Evolutionary conservation across 345 rosid species (phyloP), one percentile per base, ranked within the genome.

Genomic region (Draba incana): DNA sequence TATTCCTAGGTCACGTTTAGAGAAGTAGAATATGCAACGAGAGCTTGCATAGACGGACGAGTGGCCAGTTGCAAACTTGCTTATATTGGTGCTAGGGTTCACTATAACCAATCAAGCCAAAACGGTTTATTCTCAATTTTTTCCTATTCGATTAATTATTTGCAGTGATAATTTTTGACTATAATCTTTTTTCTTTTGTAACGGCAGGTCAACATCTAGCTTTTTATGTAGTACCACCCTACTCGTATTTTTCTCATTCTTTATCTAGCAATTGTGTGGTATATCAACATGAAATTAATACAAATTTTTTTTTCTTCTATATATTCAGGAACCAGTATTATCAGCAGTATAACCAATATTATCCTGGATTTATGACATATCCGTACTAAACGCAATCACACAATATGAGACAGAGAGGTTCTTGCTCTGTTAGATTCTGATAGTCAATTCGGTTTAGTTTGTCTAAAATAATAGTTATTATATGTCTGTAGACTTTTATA

Each of bases 11-110:
- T 88, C 15, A 86, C 85, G 4, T 84, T 88, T 16, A 82, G 72
- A 72, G 91, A 84, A 70, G 80, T 81, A 47, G 86, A 80, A 11
- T 79, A 86, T 13, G 89, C 91, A 7, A 65, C 50, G 15, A 81
- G 83, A 59, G 88, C 89, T 43, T 88, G 91, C 52, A 81, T 86
- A 11, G 86, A 88, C 24, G 84, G 89, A 55, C 77, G 88, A 68
- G 74, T 74, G 58, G 82, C 84, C 10, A 81, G 66, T 68, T 83
- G 87, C 76, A 84, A 83, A 64, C 81, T 86, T 62, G 91, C 86
- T 33, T 79, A 82, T 38, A 76, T 72, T 51, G 60, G 60, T 58
- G 52, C 58, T 59, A 59, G 52, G 51, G 33, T 59, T 50, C 43
- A 41, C n/a, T 49, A 59, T 28, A 47, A n/a, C 45, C 57, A 68